Conservation (phyloP, 805 yeast genomes). For the Debaryomyces prosopidis region DNA sequence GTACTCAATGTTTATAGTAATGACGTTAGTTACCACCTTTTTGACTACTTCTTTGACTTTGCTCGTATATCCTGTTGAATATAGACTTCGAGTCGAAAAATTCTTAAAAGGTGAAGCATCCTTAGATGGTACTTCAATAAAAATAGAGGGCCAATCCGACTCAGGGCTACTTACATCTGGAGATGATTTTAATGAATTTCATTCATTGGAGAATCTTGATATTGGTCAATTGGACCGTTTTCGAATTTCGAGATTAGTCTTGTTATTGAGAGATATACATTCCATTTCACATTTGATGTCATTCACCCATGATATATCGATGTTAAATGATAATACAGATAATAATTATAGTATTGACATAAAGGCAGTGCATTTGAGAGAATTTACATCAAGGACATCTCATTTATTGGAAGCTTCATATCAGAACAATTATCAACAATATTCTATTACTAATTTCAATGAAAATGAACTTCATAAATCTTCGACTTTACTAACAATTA, state of each 20-base stretch:
- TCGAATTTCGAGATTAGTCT: slow-evolving; percentile 23
- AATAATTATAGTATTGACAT: slow-evolving; percentile 27
- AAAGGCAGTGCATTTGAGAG: slow-evolving; percentile 56
- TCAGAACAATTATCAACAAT: slow-evolving; percentile 14
- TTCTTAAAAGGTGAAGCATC: slow-evolving; percentile 23
- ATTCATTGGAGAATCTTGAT: slow-evolving; percentile 1
- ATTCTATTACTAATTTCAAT: slow-evolving; percentile 11
- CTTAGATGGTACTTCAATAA: slow-evolving; percentile 25
- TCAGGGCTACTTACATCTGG: background rate
- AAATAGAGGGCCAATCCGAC: slow-evolving; percentile 3
- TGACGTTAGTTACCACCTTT: slow-evolving; percentile 79
- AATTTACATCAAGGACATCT: slow-evolving; percentile 66
- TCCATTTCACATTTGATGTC: slow-evolving; percentile 34
- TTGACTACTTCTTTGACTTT: slow-evolving; percentile 76
- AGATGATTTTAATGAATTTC: background rate
- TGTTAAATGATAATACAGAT: slow-evolving; percentile 13
- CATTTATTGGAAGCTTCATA: slow-evolving; percentile 68
- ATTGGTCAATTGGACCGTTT: slow-evolving; percentile 19
- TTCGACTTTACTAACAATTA: slow-evolving; percentile 34
- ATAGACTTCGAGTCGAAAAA: slow-evolving; percentile 52
- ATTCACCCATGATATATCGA: slow-evolving; percentile 27
- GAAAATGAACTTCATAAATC: slow-evolving; percentile 28
- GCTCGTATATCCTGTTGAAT: slow-evolving; percentile 58
- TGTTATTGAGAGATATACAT: slow-evolving; percentile 31
- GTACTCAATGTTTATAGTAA: slow-evolving; percentile 78